phyloP scores from a whole-genome alignment of 78 protist genomes.

The Isochrysis galbana region DNA sequence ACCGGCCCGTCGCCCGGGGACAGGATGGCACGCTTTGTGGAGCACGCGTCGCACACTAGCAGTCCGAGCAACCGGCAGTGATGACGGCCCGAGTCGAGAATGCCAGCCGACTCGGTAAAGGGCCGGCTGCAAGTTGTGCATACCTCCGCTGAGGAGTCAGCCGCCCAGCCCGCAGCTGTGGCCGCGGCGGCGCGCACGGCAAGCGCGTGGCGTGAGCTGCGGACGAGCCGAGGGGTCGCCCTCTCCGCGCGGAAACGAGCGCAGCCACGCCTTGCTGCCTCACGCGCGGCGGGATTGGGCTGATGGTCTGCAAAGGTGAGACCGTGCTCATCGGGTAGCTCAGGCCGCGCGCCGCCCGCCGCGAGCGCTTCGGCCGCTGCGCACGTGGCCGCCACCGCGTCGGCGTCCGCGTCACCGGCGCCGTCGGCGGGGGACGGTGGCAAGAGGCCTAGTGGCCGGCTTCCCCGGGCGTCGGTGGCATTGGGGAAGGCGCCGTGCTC shows the following conservation, averaged over 20 bases:
- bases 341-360: background rate
- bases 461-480: background rate
- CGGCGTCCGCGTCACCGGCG: background rate
- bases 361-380: background rate
- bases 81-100: background rate
- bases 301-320: too few species aligned
- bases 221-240: too few species aligned
- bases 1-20: background rate
- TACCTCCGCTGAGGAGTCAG: background rate
- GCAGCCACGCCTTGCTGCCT: too few species aligned
- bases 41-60: conserved; percentile 1
- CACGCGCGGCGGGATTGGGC: too few species aligned
- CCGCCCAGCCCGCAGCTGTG: too few species aligned
- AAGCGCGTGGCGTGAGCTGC: too few species aligned
- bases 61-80: background rate
- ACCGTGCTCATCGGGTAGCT: too few species aligned
- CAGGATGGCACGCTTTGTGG: background rate
- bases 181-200: too few species aligned
- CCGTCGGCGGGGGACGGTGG: background rate
- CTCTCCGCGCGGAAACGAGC: too few species aligned
- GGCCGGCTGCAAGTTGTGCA: background rate
- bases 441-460: background rate
- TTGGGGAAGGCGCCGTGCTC: background rate
- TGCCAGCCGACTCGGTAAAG: background rate
- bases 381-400: background rate